Evolutionary conservation across 2,329 filamentous ascomycete genomes (phyloP).

Genomic region (Pseudohalonectria lignicola): DNA sequence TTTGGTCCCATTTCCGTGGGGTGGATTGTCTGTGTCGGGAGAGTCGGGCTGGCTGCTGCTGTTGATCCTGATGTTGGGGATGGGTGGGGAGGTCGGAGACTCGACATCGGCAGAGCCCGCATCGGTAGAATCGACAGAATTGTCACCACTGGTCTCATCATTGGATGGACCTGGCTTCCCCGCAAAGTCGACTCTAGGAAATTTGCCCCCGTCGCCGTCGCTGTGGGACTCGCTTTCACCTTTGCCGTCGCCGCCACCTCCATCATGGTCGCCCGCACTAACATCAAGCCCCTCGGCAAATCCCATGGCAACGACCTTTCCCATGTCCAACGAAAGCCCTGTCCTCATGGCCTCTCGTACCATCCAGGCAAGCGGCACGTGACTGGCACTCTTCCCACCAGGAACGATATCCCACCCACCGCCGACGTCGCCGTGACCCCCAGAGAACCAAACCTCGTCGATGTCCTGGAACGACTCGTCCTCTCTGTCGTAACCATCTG

Average conservation of each 20-base stretch:
- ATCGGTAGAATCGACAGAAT: too few species aligned
- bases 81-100: constrained; percentile 2
- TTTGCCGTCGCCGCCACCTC: background rate
- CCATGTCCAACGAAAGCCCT: constrained; percentile 58
- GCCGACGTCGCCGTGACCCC: constrained; percentile 68
- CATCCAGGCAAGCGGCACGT: constrained; percentile 58
- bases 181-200: too few species aligned
- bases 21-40: background rate
- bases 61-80: constrained; percentile 23
- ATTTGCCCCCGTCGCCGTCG: background rate
- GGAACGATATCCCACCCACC: constrained; percentile 58
- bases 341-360: constrained; percentile 47
- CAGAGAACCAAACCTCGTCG: constrained; percentile 71
- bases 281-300: too few species aligned
- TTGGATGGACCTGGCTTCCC: too few species aligned
- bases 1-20: constrained; percentile 33
- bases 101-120: background rate
- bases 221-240: background rate
- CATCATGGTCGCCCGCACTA: constrained; percentile 18
- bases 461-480: constrained; percentile 55
- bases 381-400: constrained; percentile 50
- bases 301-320: constrained; percentile 55
- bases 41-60: constrained; percentile 13
- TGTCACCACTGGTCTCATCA: too few species aligned
- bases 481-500: constrained; percentile 29